Evolutionary conservation across 2,329 filamentous ascomycete species (phyloP).

Genomic region (Lecanicillium sp.): DNA sequence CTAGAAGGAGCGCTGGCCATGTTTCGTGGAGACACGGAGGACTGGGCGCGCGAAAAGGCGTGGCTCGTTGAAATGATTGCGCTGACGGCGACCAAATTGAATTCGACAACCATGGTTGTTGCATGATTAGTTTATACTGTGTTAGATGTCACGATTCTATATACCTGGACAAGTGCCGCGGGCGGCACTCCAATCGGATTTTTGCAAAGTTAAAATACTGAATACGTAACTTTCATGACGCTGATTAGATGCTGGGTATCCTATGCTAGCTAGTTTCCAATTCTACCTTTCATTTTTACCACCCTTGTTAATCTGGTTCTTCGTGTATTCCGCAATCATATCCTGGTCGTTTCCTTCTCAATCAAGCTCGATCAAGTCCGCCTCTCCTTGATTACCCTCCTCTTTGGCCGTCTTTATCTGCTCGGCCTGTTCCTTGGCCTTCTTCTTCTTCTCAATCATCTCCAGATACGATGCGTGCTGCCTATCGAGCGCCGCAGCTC

Average conservation of each 20-base stretch:
- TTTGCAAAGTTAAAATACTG: too few species aligned
- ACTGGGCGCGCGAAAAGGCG: constrained; percentile 2
- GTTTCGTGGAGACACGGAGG: background rate
- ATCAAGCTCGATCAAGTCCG: background rate
- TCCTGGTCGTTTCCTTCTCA: background rate
- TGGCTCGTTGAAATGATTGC: constrained; percentile 5
- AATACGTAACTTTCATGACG: too few species aligned
- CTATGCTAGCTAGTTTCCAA: too few species aligned
- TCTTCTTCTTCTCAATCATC: background rate
- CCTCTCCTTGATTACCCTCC: background rate
- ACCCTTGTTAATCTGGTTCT: background rate
- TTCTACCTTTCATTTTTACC: too few species aligned
- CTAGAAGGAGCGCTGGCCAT: constrained; percentile 5
- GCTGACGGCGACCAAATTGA: background rate
- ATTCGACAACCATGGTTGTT: background rate
- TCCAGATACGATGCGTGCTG: constrained; percentile 19
- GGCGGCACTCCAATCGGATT: background rate
- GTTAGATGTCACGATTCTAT: too few species aligned
- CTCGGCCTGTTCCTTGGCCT: background rate
- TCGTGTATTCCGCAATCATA: background rate
- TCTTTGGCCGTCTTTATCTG: background rate
- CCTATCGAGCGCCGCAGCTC: constrained; percentile 25
- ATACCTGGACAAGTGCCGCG: too few species aligned
- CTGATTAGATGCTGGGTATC: too few species aligned
- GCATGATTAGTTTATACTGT: too few species aligned